Base-by-base conservation (phyloP, 495 filamentous ascomycete genomes). In the Stereocaulon alpinum region DNA sequence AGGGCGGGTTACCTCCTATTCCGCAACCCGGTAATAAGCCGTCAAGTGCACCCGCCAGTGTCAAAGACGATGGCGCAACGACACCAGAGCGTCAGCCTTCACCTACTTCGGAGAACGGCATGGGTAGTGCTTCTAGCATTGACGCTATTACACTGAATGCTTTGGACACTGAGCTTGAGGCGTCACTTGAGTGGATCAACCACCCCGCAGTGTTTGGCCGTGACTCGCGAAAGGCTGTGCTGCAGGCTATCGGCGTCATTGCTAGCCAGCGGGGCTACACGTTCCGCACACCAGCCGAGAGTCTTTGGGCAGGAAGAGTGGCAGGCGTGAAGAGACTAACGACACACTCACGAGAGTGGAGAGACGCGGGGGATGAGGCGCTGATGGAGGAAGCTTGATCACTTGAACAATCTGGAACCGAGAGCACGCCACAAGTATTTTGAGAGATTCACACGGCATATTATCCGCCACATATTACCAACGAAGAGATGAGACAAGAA, bases 171-270 rank as follows among this genome's bases (percentile, higher is more conserved):
- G 93, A 97, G 66, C 80, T 99, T 10, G 88, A 96, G 68, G 77
- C 88, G 11, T 85, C 86, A n/a, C 76, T 99, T n/a, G 93, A 99
- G 70, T 99, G 93, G 93, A 97, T 99, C 69, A 89, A 86, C 65
- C 94, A 99, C 68, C 94, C 93, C 6, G 92, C 92, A 2, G 88
- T 97, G 9, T 99, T 99, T 65, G 83, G 85, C 27, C 83, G 93
- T n/a, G 93, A 99, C 70, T 91, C 87, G 40, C 81, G 93, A 65
- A 99, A 99, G 73, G 89, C 91, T 14, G 92, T 99, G 2, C 77
- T 99, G 17, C 94, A 99, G 68, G 88, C 89, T 29, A 97, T 99
- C 62, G 93, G 93, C 40, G 90, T 96, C 49, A 95, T 97, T 64
- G 91, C 88, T 63, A 91, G 87, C 7, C 93, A 99, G 71, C 82